Evolutionary conservation across 1,284 basidiomycete genomes (phyloP), one percentile per base, ranked within the genome.

Genomic region (Apiotrichum laibachii): DNA sequence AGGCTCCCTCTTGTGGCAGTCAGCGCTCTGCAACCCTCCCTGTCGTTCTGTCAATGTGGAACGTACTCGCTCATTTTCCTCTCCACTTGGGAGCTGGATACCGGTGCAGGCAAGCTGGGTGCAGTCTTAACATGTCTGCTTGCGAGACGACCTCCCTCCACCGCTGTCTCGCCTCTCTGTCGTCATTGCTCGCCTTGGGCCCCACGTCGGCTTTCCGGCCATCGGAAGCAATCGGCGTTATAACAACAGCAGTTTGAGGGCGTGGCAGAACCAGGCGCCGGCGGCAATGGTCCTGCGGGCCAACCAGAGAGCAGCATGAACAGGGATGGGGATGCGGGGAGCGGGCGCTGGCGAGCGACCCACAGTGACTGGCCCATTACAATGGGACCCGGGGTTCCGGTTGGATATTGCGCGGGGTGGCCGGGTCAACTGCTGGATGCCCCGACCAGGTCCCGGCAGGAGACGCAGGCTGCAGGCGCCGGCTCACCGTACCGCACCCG

Each of bases 121-220:
- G 3, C 26, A 31, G 7, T 7, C 26, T 31, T 7, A 31, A 31
- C 26, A 31, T 31, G 37, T 10, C 12, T 39, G 37, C 37, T 7
- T 31, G 26, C 4, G 26, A 7, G 26, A 7, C 3, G 26, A 11
- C 2, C 37, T 4, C 5, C 37, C 5, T 37, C 37, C 37, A 37
- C 37, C 37, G 12, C 3, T 13, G 13, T 16, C 37, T 37, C 12
- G 11, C 12, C 37, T 13, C 37, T 2, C 5, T 44, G 22, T 33
- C 33, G 31, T 21, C 42, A 44, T 40, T 16, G 42, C 10, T 16
- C 40, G 5, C 18, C n/a, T 33, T 43, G 53, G 53, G 53, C 54
- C 54, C 54, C 54, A 19, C 54, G 7, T 44, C 51, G 40, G 40
- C 26, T 43, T 16, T 40, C n/a, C 50, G 50, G 50, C 13, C 50